Evolutionary conservation across 2,329 filamentous ascomycete species (phyloP).

Genomic region (Fusarium luffae): DNA sequence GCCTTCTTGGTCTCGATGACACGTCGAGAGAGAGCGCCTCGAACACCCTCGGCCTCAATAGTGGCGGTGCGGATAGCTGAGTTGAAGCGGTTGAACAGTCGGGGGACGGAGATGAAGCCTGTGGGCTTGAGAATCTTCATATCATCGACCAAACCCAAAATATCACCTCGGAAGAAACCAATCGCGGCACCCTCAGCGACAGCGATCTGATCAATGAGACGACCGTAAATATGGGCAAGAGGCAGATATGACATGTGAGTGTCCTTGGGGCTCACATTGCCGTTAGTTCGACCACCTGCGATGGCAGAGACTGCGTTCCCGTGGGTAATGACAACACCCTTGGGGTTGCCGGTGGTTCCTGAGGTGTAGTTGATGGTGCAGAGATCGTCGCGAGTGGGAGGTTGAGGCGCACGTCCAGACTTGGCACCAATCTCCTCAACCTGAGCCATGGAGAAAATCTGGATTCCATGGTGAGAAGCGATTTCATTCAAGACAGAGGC

Average conservation of each 20-base stretch:
- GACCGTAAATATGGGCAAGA: constrained; percentile 92
- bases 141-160: constrained; percentile 87
- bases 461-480: constrained; percentile 77
- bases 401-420: constrained; percentile 75
- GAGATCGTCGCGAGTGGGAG: constrained; percentile 78
- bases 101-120: constrained; percentile 86
- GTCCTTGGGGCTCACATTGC: constrained; percentile 64
- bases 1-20: constrained; percentile 84
- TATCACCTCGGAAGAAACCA: constrained; percentile 95
- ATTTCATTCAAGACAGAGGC: constrained; percentile 79
- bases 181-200: constrained; percentile 79
- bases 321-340: constrained; percentile 87
- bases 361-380: constrained; percentile 94
- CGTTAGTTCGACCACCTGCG: constrained; percentile 67
- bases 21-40: constrained; percentile 82
- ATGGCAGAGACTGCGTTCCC: constrained; percentile 80
- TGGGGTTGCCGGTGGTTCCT: constrained; percentile 84
- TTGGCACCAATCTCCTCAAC: constrained; percentile 84
- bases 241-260: constrained; percentile 88
- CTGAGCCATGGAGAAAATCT: constrained; percentile 81
- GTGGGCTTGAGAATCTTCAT: constrained; percentile 88
- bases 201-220: constrained; percentile 80
- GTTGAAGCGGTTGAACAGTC: constrained; percentile 91
- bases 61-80: constrained; percentile 83
- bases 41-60: constrained; percentile 80